Conservation (phyloP, 2,329 filamentous ascomycete species). For the Colletotrichum tanaceti region DNA sequence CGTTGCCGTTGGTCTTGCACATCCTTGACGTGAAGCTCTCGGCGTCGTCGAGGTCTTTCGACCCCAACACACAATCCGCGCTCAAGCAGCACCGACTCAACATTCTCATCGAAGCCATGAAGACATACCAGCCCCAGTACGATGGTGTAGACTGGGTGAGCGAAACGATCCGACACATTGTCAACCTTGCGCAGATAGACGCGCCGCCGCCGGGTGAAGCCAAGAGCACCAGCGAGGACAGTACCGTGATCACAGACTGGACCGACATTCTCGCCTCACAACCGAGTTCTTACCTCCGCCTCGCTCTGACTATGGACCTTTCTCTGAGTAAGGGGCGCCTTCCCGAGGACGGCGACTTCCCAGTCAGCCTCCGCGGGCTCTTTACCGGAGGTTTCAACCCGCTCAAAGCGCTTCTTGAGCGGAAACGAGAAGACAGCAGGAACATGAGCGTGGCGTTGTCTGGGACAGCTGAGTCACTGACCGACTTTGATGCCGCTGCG, state of each 20-base stretch:
- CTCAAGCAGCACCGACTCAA: conserved; percentile 58
- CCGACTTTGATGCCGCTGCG: conserved; percentile 33
- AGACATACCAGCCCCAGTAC: conserved; percentile 58
- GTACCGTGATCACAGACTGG: conserved; percentile 52
- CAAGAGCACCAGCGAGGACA: conserved; percentile 30
- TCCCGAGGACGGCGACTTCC: conserved; percentile 55
- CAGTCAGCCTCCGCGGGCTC: conserved; percentile 52
- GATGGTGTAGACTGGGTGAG: conserved; percentile 59
- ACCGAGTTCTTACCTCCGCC: conserved; percentile 54
- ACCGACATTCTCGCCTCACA: conserved; percentile 56
- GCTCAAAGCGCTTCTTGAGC: conserved; percentile 48
- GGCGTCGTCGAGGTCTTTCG: conserved; percentile 40
- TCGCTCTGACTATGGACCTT: conserved; percentile 58
- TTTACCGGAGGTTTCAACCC: conserved; percentile 54
- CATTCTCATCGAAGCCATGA: conserved; percentile 59
- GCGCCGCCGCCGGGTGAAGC: conserved; percentile 33
- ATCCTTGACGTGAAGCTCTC: conserved; percentile 53
- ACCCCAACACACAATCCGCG: conserved; percentile 50
- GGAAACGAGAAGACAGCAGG: conserved; percentile 40
- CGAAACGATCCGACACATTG: conserved; percentile 57
- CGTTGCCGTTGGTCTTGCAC: conserved; percentile 49
- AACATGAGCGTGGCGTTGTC: background rate
- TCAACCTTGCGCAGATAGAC: conserved; percentile 52
- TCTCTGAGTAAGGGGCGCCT: conserved; percentile 56
- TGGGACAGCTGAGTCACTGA: background rate